Evolutionary conservation across 495 filamentous ascomycete genomes (phyloP).

Genomic region (Podospora anserina): DNA sequence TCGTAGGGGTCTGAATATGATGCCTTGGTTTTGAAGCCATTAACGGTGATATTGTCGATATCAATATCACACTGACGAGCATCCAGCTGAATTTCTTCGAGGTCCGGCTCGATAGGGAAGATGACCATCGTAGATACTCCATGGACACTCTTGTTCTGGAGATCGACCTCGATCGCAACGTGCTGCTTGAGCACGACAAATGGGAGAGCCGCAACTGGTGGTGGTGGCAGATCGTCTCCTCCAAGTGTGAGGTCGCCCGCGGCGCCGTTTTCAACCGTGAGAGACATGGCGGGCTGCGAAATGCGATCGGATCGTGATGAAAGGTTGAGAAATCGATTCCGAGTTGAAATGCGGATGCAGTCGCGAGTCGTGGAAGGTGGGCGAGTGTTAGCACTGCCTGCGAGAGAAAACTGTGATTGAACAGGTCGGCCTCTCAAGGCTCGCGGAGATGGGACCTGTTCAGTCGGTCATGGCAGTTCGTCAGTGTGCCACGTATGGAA

Average conservation of each 20-base stretch:
- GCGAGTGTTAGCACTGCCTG: background rate
- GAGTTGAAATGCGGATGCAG: background rate
- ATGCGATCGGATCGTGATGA: background rate
- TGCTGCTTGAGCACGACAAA: conserved; percentile 70
- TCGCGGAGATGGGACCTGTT: conserved; percentile 11
- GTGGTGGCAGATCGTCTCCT: conserved; percentile 9
- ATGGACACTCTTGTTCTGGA: conserved; percentile 66
- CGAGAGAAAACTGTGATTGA: background rate
- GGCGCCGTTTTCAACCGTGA: conserved; percentile 10
- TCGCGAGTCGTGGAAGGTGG: background rate
- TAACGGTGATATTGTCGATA: conserved; percentile 59
- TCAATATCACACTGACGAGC: conserved; percentile 81
- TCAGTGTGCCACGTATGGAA: background rate
- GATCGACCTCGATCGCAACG: conserved; percentile 84
- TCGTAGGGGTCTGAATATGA: conserved; percentile 74
- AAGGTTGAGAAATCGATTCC: background rate
- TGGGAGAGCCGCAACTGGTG: conserved; percentile 19
- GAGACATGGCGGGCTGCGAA: conserved; percentile 10
- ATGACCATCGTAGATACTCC: conserved; percentile 80
- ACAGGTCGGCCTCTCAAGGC: conserved; percentile 16
- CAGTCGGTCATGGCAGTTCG: conserved; percentile 21
- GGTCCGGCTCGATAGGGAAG: conserved; percentile 61
- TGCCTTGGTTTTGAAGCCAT: conserved; percentile 60
- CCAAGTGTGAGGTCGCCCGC: conserved; percentile 11
- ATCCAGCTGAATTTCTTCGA: conserved; percentile 71